Evolutionary conservation across 768 basidiomycete genomes (phyloP).

Genomic region (Xerocomus potaroensis): DNA sequence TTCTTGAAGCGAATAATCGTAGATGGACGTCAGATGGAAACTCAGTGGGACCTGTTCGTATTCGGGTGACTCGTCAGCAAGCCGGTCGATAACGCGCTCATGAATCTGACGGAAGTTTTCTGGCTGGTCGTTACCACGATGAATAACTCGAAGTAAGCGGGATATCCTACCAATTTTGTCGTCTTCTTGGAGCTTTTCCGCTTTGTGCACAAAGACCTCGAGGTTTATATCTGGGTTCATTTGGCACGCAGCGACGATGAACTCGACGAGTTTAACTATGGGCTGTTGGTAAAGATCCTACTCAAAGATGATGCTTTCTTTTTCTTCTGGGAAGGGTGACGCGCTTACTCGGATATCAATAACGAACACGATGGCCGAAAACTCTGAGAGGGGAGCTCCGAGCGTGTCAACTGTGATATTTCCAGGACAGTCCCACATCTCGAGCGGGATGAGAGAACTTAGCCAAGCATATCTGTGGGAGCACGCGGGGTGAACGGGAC

Average conservation of each 20-base stretch:
- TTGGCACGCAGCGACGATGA: conserved; percentile 72
- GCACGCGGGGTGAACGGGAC: neutral
- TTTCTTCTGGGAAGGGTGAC: neutral
- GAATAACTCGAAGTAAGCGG: neutral
- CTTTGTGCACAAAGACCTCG: conserved; percentile 94
- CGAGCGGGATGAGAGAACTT: conserved; percentile 88
- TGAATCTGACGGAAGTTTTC: conserved; percentile 92
- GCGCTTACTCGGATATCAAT: conserved; percentile 84
- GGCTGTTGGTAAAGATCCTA: conserved; percentile 84
- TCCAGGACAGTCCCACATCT: conserved; percentile 95
- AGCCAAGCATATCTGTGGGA: conserved; percentile 3
- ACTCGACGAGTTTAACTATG: conserved; percentile 75
- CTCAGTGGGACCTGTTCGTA: conserved; percentile 76
- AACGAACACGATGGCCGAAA: conserved; percentile 86
- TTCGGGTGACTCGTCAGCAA: conserved; percentile 71
- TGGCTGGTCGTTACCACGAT: conserved; percentile 28
- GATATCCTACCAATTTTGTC: conserved; percentile 73
- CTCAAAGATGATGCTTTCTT: neutral
- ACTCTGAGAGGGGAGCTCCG: conserved; percentile 67
- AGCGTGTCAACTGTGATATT: conserved; percentile 79
- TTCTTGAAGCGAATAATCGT: conserved; percentile 88
- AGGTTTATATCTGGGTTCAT: conserved; percentile 74
- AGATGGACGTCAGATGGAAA: conserved; percentile 90
- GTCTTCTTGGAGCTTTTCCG: conserved; percentile 86
- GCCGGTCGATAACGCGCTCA: conserved; percentile 77